A percentile compares a stretch with the other conserved stretches of the same genome.
Evolutionary conservation across 208 protist species (phyloP).

Genomic region (Wallacemonas collosoma): DNA sequence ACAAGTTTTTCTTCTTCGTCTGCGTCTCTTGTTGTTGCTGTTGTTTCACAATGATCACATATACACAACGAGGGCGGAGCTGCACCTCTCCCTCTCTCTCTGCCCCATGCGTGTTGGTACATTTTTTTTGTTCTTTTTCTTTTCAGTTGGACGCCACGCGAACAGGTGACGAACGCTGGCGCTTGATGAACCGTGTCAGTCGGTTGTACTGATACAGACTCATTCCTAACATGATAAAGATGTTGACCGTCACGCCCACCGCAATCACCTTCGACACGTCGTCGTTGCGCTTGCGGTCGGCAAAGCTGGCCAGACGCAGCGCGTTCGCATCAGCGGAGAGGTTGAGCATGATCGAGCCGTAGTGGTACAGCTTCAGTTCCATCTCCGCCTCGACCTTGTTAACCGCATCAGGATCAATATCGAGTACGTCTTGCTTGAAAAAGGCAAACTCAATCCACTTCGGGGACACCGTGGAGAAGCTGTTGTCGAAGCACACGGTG

Average conservation of each 20-base stretch:
- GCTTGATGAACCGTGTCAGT: conserved; percentile 56
- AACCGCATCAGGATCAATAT: conserved; percentile 46
- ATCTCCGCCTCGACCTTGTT: conserved; percentile 50
- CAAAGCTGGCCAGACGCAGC: conserved; percentile 45
- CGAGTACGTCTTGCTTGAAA: conserved; percentile 53
- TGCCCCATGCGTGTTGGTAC: not conserved
- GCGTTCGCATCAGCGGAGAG: conserved; percentile 42
- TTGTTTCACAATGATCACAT: too few species aligned
- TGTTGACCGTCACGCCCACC: conserved; percentile 46
- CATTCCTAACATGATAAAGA: conserved; percentile 57
- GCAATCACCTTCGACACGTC: conserved; percentile 45
- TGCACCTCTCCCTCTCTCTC: not conserved
- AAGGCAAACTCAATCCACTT: conserved; percentile 71
- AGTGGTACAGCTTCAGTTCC: conserved; percentile 54
- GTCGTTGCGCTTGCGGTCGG: conserved; percentile 52
- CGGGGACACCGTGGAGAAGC: conserved; percentile 55
- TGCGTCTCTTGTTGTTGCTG: too few species aligned
- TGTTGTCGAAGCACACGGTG: conserved; percentile 73
- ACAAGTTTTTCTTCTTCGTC: too few species aligned
- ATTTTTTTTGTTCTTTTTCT: not conserved
- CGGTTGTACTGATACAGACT: conserved; percentile 52
- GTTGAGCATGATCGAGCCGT: conserved; percentile 52
- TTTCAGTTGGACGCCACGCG: not conserved
- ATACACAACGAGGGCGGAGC: too few species aligned
- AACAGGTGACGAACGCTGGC: conserved; percentile 1